Evolutionary conservation across 768 basidiomycete species (phyloP).

Genomic region (Multifurca ochricompacta): DNA sequence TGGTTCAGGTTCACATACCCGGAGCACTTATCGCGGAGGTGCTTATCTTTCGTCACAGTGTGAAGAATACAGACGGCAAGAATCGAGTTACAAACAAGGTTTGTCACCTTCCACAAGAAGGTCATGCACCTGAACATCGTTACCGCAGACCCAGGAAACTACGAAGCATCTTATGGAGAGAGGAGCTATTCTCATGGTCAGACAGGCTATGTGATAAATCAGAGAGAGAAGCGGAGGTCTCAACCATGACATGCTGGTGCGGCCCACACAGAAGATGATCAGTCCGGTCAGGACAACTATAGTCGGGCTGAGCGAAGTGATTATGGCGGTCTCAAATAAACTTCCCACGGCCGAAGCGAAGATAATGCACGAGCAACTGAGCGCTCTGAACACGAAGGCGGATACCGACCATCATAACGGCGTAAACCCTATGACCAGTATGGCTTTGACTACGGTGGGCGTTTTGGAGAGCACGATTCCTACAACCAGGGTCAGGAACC

Average conservation of each 20-base stretch:
- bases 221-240: background rate
- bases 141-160: background rate
- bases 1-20: background rate
- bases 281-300: background rate
- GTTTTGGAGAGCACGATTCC: background rate
- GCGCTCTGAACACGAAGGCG: background rate
- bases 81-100: background rate
- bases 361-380: background rate
- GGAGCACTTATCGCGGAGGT: background rate
- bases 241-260: background rate
- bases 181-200: background rate
- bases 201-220: background rate
- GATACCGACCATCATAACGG: background rate
- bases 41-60: constrained; percentile 1
- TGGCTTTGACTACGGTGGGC: background rate
- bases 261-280: background rate
- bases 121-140: background rate
- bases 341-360: background rate
- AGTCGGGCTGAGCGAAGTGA: background rate
- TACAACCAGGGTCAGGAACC: background rate
- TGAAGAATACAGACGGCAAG: background rate
- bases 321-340: background rate
- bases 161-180: background rate
- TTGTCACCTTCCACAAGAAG: background rate
- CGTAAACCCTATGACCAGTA: background rate